Base-by-base conservation (phyloP, 1,284 basidiomycete species). In the Cutaneotrichosporon cavernicola region DNA sequence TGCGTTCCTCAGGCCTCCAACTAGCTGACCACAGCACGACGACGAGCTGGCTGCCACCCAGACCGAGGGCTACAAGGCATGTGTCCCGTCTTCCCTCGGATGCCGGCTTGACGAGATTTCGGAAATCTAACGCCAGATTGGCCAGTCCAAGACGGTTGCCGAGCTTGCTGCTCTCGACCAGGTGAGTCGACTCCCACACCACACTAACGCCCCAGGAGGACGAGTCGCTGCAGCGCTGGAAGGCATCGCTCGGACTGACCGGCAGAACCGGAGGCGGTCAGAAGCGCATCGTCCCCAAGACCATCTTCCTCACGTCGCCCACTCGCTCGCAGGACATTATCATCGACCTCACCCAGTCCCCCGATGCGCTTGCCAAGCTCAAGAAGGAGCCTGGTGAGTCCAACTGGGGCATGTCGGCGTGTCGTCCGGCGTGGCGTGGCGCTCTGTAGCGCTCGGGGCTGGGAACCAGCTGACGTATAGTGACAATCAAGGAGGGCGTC, bases 151-250 rank as follows among this genome's bases (percentile, higher is more conserved):
- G 76, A 81, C 82, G 2, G 73, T 85, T 16, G 83, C 81, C 21
- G 84, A 85, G 73, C 82, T 85, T 62, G 80, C 82, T 18, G 77
- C 79, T 60, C 77, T 81, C 14, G 77, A 81, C 70, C 71, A 79
- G 72, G 77, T 75, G 34, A 18, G 58, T 22, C 11, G 18, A 16
- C 38, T 13, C 11, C n/a, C 26, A 11, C 18, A 38, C 32, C 3
- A 26, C 30, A n/a, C 62, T 38, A 22, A 40, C 55, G 38, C 34
- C 21, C 43, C 64, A 82, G 71, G 81, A 84, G 60, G 85, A 86
- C 71, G 84, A 85, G 72, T 83, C 82, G 56, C 78, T 86, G 10
- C 82, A 82, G 59, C 80, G 83, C 61, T 86, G 85, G 85, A 86
- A 86, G 72, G 82, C 82, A 4, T 83, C 81, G 43, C 77, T 86